phyloP scores from a whole-genome alignment of 2,329 filamentous ascomycete genomes.

The Exophiala sp. region DNA sequence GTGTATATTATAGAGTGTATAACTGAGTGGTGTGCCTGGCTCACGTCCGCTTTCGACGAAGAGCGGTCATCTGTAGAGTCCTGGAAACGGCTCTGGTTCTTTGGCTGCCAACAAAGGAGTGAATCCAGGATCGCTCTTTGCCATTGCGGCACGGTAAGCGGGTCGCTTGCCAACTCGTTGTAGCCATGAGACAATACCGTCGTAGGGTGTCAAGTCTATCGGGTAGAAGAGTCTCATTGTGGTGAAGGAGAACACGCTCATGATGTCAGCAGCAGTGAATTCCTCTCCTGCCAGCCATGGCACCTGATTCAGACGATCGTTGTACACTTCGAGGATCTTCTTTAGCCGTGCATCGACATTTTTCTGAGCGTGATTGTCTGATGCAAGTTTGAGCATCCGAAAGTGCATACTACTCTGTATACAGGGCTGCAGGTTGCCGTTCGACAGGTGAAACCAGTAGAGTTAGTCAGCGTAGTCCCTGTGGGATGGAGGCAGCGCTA shows the following conservation, averaged over 20 bases:
- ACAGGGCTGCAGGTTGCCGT: slow-evolving; percentile 44
- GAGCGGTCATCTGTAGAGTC: not conserved
- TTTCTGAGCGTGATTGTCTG: not conserved
- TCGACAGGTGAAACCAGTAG: slow-evolving; percentile 61
- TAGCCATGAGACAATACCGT: slow-evolving; percentile 47
- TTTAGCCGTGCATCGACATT: slow-evolving; percentile 26
- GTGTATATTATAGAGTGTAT: no score
- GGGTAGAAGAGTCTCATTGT: slow-evolving; percentile 56
- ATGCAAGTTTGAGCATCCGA: not conserved
- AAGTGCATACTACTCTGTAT: slow-evolving; percentile 32
- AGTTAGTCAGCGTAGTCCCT: slow-evolving; percentile 58
- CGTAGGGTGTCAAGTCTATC: slow-evolving; percentile 39
- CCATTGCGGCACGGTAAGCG: slow-evolving; percentile 48
- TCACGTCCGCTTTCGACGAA: no score
- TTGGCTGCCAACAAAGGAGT: slow-evolving; percentile 3
- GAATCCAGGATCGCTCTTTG: slow-evolving; percentile 49
- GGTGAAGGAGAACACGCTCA: slow-evolving; percentile 59
- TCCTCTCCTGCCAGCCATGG: slow-evolving; percentile 60
- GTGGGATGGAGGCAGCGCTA: slow-evolving; percentile 46
- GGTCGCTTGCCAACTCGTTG: slow-evolving; percentile 43
- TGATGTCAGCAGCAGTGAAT: slow-evolving; percentile 64
- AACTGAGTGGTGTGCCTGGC: no score
- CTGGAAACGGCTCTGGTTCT: slow-evolving; percentile 3
- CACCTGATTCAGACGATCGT: slow-evolving; percentile 47
- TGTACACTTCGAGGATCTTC: slow-evolving; percentile 41